Evolutionary conservation across 352 stramenopile genomes (phyloP), one percentile per base, ranked within the genome.

Genomic region (Pythium volutum): DNA sequence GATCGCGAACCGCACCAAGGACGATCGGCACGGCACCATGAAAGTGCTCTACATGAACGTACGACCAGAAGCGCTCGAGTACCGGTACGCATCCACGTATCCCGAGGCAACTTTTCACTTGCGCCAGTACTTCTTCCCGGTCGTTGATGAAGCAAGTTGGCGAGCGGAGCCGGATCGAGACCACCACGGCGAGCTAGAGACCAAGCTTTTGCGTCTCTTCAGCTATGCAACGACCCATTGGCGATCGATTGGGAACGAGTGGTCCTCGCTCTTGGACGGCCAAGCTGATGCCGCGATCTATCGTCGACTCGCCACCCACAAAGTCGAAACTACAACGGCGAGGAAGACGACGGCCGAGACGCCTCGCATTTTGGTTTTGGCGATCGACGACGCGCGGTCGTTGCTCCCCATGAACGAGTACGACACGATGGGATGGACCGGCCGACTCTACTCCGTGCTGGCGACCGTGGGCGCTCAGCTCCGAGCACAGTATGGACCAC

Each of bases 291-390:
- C 4, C 7, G 18, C 1, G 15, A 23, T 48, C 10, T 34, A 18
- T 18, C n/a, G 14, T 16, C n/a, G 26, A 16, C 22, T 20, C 53
- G 38, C 49, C 25, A 51, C 5, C 29, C 29, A 33, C 29, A 33
- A 23, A 36, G 6, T 16, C 11, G 1, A 8, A 4, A 8, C 11
- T 4, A 41, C 53, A 33, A 33, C 4, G 29, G 4, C n/a, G 20
- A 51, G 3, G 7, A 2, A 16, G 6, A 58, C 8, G 1, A 8
- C 1, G 5, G 15, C 29, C 11, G 12, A 38, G 15, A 23, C 6
- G 6, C 20, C 20, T 34, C 46, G 26, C 14, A 31, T 54, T 48
- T 3, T 64, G 20, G 47, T 64, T 4, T 23, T 64, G 16, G 56
- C 23, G 4, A 23, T 64, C 10, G 56, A 64, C 25, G 34, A 55